Percentiles rank a stretch among this genome's conserved stretches.
phyloP scores from a whole-genome alignment of 1,284 basidiomycete genomes.

The Flammula alnicola region DNA sequence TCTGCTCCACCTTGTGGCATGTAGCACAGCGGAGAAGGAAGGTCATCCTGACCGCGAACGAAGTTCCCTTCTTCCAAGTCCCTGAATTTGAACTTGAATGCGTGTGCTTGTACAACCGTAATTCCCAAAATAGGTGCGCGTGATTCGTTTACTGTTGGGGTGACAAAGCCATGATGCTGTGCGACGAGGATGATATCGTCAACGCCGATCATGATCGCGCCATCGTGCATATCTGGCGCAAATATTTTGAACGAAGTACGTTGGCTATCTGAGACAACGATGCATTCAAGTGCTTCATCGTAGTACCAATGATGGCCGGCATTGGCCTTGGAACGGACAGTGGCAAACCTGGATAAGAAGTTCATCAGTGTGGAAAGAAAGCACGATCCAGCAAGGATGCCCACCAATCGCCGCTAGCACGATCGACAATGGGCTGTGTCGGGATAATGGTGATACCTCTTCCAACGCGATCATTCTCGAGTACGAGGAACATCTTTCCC shows the following conservation, averaged over 20 bases:
- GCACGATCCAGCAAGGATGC: not conserved
- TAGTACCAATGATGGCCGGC: not conserved
- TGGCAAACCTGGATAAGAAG: constrained; percentile 1
- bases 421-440: not conserved
- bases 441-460: not conserved
- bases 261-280: not conserved
- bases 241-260: constrained; percentile 1
- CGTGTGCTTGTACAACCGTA: not conserved
- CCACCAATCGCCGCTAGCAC: constrained; percentile 1
- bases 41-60: no score
- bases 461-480: constrained; percentile 3
- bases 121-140: not conserved
- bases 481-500: constrained; percentile 4
- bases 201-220: constrained; percentile 2
- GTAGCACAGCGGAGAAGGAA: no score
- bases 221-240: not conserved
- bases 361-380: not conserved
- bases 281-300: not conserved
- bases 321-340: constrained; percentile 2
- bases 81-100: not conserved
- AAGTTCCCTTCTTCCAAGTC: not conserved
- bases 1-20: no score
- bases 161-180: not conserved
- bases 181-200: not conserved
- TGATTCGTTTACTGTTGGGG: not conserved